Evolutionary conservation across 352 stramenopile genomes (phyloP).

Genomic region (Globisporangium megalacanthum): DNA sequence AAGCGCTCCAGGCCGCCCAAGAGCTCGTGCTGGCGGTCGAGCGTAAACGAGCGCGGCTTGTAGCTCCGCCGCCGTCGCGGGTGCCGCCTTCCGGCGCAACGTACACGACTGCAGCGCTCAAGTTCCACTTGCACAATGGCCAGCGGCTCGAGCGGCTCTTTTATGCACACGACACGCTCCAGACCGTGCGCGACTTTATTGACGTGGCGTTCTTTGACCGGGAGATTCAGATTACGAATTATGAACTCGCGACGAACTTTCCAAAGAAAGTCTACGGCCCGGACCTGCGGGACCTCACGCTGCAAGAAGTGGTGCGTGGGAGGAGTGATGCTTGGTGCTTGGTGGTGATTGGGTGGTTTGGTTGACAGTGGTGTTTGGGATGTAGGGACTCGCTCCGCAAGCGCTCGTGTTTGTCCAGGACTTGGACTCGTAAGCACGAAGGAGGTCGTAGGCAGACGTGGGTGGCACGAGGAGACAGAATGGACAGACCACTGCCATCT

Average conservation of each 20-base stretch:
- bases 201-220: conserved; percentile 81
- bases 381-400: conserved; percentile 64
- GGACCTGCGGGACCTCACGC: conserved; percentile 52
- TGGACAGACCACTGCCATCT: too few species aligned
- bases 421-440: conserved; percentile 53
- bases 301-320: conserved; percentile 59
- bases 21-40: conserved; percentile 40
- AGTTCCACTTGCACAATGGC: conserved; percentile 81
- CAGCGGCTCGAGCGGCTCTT: conserved; percentile 74
- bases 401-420: conserved; percentile 80
- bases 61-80: conserved; percentile 37
- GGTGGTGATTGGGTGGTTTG: neutral
- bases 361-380: too few species aligned
- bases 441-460: neutral
- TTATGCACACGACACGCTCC: conserved; percentile 71
- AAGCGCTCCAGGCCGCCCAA: conserved; percentile 26
- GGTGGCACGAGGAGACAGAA: too few species aligned
- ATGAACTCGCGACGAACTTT: conserved; percentile 84
- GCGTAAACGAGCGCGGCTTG: conserved; percentile 46
- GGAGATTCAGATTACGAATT: conserved; percentile 67
- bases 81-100: conserved; percentile 36
- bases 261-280: conserved; percentile 68
- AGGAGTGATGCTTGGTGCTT: neutral
- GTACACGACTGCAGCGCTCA: conserved; percentile 72
- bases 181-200: conserved; percentile 74